Conservation (phyloP, 2,329 filamentous ascomycete genomes). For the Cadophora sp. region DNA sequence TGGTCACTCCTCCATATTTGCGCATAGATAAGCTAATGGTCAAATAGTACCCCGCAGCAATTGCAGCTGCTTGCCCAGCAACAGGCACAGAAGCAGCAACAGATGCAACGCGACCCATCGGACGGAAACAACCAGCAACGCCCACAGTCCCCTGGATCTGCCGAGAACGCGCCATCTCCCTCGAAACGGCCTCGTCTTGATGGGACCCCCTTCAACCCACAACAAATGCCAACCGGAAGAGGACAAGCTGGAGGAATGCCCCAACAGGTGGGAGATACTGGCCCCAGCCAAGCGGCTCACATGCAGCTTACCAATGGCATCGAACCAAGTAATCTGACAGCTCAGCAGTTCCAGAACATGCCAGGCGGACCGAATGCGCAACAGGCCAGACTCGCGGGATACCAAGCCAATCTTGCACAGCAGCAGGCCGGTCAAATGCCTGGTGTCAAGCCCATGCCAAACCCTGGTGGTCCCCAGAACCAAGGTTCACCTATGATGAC, state of each 20-base stretch:
- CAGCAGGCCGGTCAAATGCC: constrained; percentile 60
- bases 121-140: constrained; percentile 79
- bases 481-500: constrained; percentile 84
- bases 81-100: constrained; percentile 75
- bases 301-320: constrained; percentile 74
- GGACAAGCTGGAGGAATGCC: constrained; percentile 72
- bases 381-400: constrained; percentile 75
- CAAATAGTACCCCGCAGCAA: constrained; percentile 56
- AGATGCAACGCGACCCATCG: constrained; percentile 88
- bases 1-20: constrained; percentile 46
- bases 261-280: constrained; percentile 67
- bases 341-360: constrained; percentile 73
- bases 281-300: constrained; percentile 62
- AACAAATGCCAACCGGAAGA: constrained; percentile 73
- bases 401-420: constrained; percentile 83
- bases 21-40: neutral
- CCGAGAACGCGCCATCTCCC: constrained; percentile 89
- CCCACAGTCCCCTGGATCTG: constrained; percentile 80
- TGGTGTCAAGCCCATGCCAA: constrained; percentile 62
- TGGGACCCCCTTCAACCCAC: constrained; percentile 73
- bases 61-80: constrained; percentile 77
- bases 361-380: constrained; percentile 52
- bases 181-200: constrained; percentile 89
- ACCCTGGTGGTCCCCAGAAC: constrained; percentile 71
- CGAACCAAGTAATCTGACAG: constrained; percentile 74